Conservation (phyloP, 306 rosid genomes). For the Prunus salicina region DNA sequence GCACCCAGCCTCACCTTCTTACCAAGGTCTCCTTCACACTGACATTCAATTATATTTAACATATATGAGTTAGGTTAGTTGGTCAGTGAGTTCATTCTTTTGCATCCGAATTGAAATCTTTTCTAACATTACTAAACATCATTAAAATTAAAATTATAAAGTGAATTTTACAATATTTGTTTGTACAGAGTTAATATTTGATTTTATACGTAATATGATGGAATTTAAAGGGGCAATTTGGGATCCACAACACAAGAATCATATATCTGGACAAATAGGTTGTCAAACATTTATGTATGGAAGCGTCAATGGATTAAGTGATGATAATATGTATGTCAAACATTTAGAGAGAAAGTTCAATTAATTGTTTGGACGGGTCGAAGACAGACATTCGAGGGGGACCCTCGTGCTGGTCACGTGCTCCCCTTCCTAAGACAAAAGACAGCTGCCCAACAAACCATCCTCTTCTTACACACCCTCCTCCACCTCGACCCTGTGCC, state of each 20-base stretch:
- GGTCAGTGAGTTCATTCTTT: too few relatives aligned
- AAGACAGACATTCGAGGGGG: constrained; percentile 53
- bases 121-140: fast-evolving
- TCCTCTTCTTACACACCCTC: constrained; percentile 10
- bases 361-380: constrained; percentile 36
- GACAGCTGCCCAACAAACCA: constrained; percentile 48
- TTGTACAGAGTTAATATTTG: too few relatives aligned
- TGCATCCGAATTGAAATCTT: too few relatives aligned
- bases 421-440: constrained; percentile 27
- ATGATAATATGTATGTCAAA: neutral
- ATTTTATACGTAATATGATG: neutral
- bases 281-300: neutral
- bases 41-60: too few relatives aligned
- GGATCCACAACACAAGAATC: neutral
- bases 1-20: constrained; percentile 20
- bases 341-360: neutral
- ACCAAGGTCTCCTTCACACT: neutral
- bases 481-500: constrained; percentile 24
- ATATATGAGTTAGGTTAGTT: too few relatives aligned
- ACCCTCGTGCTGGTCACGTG: constrained; percentile 53
- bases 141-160: too few relatives aligned
- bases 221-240: neutral
- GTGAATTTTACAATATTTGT: too few relatives aligned
- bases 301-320: neutral
- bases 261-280: neutral